These are phyloP conservation scores for Neodidymelliopsis sp. DNA, from an alignment of 2,329 filamentous ascomycete species.

Conservation along the genomic window DNA sequence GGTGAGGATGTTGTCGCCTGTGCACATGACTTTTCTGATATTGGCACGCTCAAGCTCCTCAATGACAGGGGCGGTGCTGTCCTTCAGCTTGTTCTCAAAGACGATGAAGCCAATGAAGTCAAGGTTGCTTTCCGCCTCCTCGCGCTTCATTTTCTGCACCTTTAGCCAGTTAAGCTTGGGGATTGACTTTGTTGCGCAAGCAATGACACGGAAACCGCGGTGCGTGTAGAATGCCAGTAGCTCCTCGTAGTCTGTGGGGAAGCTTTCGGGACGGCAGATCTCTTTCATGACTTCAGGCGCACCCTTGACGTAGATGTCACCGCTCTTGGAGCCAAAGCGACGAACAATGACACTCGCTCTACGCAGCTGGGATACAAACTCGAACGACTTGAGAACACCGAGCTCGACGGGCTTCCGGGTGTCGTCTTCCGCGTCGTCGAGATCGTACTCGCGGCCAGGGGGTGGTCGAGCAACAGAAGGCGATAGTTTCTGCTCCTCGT, in stretches of 20 bases:
- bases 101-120: conserved; percentile 96
- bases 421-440: conserved; percentile 58
- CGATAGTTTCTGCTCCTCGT: conserved; percentile 79
- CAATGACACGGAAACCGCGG: conserved; percentile 94
- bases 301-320: conserved; percentile 92
- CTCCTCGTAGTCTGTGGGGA: conserved; percentile 90
- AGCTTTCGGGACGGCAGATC: conserved; percentile 84
- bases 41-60: conserved; percentile 82
- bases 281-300: conserved; percentile 96
- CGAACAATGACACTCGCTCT: conserved; percentile 92
- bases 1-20: conserved; percentile 96
- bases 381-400: conserved; percentile 88
- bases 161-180: conserved; percentile 91
- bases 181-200: conserved; percentile 88
- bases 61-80: conserved; percentile 80
- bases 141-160: conserved; percentile 88
- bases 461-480: conserved; percentile 92
- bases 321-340: conserved; percentile 83
- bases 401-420: conserved; percentile 74
- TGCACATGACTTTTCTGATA: conserved; percentile 94
- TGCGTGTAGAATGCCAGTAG: conserved; percentile 91
- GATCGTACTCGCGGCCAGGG: conserved; percentile 63
- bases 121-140: conserved; percentile 82
- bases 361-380: conserved; percentile 92
- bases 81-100: conserved; percentile 98